phyloP scores from a whole-genome alignment of 306 rosid species.

The cucumber (Cucumis sativus) region Cucumber_9930_V3 NC_026656.2:12634001-12634500 shows the following conservation, averaged over 20 bases:
- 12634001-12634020: constrained; percentile 92
- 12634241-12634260: constrained; percentile 94
- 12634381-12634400: constrained; percentile 93
- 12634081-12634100: constrained; percentile 92
- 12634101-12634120: constrained; percentile 49
- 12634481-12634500: constrained; percentile 88
- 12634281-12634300: constrained; percentile 74
- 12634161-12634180: constrained; percentile 75
- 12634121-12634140: constrained; percentile 81
- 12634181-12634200: constrained; percentile 86
- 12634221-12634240: constrained; percentile 90
- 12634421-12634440: constrained; percentile 91
- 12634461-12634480: constrained; percentile 69
- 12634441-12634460: constrained; percentile 80
- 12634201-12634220: constrained; percentile 91
- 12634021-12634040: constrained; percentile 75
- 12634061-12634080: constrained; percentile 63
- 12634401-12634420: constrained; percentile 84
- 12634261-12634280: constrained; percentile 88
- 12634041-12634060: constrained; percentile 79
- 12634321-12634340: constrained; percentile 85
- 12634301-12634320: constrained; percentile 92
- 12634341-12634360: constrained; percentile 87
- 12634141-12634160: constrained; percentile 64
- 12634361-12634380: constrained; percentile 89